These are phyloP conservation scores for Lactarius pseudohatsudake DNA, from an alignment of 768 basidiomycete species.

Conservation along the genomic window DNA sequence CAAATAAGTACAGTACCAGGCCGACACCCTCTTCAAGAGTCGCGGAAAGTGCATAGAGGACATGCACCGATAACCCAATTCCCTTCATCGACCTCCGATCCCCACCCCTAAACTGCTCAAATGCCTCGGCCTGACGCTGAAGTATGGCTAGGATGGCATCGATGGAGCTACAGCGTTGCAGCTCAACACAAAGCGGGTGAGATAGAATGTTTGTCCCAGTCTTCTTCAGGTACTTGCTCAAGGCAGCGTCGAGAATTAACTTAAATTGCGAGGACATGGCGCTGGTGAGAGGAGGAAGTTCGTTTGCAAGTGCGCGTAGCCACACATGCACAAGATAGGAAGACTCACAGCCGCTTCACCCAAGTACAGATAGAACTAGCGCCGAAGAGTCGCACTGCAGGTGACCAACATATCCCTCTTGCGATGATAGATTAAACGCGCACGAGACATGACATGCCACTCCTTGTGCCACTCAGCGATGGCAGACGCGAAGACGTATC, in stretches of 20 bases:
- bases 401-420: no score
- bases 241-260: neutral
- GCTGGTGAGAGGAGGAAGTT: neutral
- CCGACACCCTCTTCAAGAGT: neutral
- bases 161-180: neutral
- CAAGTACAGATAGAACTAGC: no score
- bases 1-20: neutral
- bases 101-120: neutral
- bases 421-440: no score
- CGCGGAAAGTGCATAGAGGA: neutral
- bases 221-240: neutral
- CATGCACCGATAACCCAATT: neutral
- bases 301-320: neutral
- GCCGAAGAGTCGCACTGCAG: no score
- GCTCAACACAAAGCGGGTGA: neutral
- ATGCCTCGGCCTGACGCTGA: neutral
- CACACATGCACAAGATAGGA: no score
- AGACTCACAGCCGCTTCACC: no score
- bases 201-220: neutral
- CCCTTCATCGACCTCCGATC: neutral
- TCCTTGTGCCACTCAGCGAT: no score
- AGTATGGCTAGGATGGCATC: neutral
- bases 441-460: no score
- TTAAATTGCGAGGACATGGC: neutral
- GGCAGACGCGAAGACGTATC: no score